Evolutionary conservation across 169 alveolate genomes (phyloP), one percentile per base, ranked within the genome.

Genomic region (Cryptosporidium meleagridis): DNA sequence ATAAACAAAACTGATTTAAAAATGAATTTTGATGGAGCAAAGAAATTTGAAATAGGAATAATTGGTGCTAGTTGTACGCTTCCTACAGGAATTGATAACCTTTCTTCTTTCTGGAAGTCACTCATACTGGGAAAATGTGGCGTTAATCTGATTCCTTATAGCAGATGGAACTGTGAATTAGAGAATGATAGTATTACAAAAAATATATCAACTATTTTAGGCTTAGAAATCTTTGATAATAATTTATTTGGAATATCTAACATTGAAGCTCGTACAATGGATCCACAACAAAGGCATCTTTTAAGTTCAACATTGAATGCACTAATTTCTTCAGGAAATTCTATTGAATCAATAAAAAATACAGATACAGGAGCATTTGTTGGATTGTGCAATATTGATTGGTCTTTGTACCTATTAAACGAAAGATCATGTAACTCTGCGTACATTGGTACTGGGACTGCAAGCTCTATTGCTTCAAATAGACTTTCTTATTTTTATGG

Each of bases 371-470:
- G 93, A 7, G 93, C 87, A 45, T 91, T 91, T 70, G 85, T 93
- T 51, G 95, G 95, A 23, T 86, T 93, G 73, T 91, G 95, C 84
- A 91, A 86, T 44, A 65, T 86, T 18, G 95, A 93, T 21, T 93
- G 95, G 95, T 62, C 89, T 31, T 65, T 80, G 23, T 41, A 45
- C 41, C 31, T 62, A 65, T 45, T 80, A 12, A 58, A 62, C 8
- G 85, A 58, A 23, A 91, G 51, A 26, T 21, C 6, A 39, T 26
- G 70, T 39, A 59, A 62, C 7, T 80, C 89, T 16, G 61, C 65
- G 12, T 80, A 45, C 41, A 61, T 65, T 35, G 89, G 89, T 41
- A 80, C 89, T 23, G 75, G 89, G 1, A 80, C 89, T 59, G 89
- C 89, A 35, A 44, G 80, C 16, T 80, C 89, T 33, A 80, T 80